Evolutionary conservation across 23 red algal genomes (phyloP), one percentile per base, ranked within the genome.

Genomic region (Gracilaria caudata): DNA sequence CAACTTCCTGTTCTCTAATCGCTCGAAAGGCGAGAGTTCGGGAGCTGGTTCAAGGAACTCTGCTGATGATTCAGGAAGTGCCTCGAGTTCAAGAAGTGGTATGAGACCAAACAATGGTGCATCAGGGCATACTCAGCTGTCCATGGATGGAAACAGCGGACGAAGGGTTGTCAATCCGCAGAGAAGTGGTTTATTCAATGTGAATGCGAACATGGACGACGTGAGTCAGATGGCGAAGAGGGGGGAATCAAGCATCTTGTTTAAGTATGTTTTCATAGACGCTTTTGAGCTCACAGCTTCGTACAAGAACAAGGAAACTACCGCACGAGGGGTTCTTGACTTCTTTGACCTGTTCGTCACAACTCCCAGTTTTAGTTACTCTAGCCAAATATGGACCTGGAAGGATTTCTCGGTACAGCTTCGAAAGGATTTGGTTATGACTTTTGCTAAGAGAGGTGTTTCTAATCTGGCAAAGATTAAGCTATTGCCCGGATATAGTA

Each of bases 241-340:
- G 56, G 95, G 84, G 49, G 81, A 86, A 32, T 93, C 84, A 21
- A 93, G 77, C 25, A 90, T 94, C 30, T 73, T 98, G 30, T 98
- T 98, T 56, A 98, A 98, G 68, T 98, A 98, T 66, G 83, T 98
- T 13, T 98, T 94, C 68, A 94, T 98, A 78, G 95, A 92, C 44
- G 90, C 92, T 16, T 92, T 98, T 47, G 64, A 90, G 51, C 71
- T 93, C 43, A 94, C 86, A 29, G 95, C 88, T 53, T 98, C 95
- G 24, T 94, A 85, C 61, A 93, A 92, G 88, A 86, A 86, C 23
- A 94, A 94, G 46, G 95, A 98, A 72, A 58, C 64, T 3, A 64
- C 74, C 47, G 65, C 76, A 44, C 39, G 87, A 17, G 78, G 91
- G 20, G 77, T 94, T 25, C 84, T 94, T 47, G 95, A 94, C 78